Conservation (phyloP, 495 filamentous ascomycete species). For the Penicillium psychrofluorescens region DNA sequence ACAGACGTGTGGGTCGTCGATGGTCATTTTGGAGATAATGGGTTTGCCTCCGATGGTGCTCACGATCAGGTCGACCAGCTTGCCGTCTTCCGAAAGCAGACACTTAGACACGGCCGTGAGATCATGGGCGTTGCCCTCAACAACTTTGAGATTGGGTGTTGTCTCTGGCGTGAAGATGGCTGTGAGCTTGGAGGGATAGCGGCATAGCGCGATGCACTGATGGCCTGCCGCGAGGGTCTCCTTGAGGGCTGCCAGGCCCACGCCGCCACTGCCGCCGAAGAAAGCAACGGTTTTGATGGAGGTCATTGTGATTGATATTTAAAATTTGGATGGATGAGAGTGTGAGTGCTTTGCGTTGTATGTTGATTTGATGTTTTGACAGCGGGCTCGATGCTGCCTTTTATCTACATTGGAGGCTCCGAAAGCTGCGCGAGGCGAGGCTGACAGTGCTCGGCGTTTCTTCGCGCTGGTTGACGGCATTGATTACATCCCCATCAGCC, state of each 20-base stretch:
- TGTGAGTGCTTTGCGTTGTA: background rate
- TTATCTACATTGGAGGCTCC: too few species aligned
- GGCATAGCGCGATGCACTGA: constrained; percentile 44
- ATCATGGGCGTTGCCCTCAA: constrained; percentile 47
- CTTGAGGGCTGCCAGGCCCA: constrained; percentile 38
- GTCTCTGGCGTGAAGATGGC: constrained; percentile 26
- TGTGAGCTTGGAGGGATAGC: constrained; percentile 55
- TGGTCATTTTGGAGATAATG: constrained; percentile 15
- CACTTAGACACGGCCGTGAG: constrained; percentile 24
- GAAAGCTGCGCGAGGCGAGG: background rate
- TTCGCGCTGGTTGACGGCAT: background rate
- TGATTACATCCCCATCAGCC: too few species aligned
- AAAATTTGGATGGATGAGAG: background rate
- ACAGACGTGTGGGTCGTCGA: constrained; percentile 54
- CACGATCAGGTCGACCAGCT: constrained; percentile 21
- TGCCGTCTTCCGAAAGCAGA: constrained; percentile 19
- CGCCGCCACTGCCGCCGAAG: constrained; percentile 47
- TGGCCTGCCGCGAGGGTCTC: constrained; percentile 44
- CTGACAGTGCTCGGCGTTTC: background rate
- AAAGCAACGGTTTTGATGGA: constrained; percentile 32
- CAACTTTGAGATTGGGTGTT: constrained; percentile 35
- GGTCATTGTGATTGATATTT: constrained; percentile 2
- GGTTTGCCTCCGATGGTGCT: constrained; percentile 26
- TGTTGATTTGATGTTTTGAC: too few species aligned
- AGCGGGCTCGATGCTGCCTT: too few species aligned